phyloP scores from a whole-genome alignment of 768 basidiomycete genomes.

The Coprinopsis sp. region DNA sequence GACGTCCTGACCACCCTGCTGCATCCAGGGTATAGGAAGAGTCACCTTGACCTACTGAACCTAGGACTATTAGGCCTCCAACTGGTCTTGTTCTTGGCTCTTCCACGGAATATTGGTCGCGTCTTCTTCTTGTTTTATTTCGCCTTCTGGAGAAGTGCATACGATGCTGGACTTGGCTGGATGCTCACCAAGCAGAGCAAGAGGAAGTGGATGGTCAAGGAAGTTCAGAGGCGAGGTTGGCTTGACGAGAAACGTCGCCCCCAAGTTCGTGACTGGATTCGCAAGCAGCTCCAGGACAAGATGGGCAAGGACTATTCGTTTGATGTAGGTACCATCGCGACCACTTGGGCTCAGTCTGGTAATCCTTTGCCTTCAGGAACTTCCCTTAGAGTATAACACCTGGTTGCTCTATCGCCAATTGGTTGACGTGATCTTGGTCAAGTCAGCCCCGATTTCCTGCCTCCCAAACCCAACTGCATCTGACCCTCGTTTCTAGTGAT shows the following conservation, averaged over 20 bases:
- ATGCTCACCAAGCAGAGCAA: constrained; percentile 94
- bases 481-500: constrained; percentile 50
- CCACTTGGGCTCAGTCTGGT: neutral
- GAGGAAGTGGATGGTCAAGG: constrained; percentile 86
- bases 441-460: constrained; percentile 47
- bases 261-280: constrained; percentile 73
- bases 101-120: constrained; percentile 53
- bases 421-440: constrained; percentile 95
- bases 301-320: constrained; percentile 95
- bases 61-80: constrained; percentile 76
- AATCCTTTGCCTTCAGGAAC: constrained; percentile 44
- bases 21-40: constrained; percentile 78
- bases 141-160: constrained; percentile 87
- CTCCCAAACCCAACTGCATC: constrained; percentile 1
- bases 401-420: constrained; percentile 95
- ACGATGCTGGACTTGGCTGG: constrained; percentile 92
- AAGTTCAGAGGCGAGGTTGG: constrained; percentile 79
- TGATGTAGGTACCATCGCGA: constrained; percentile 51
- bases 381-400: constrained; percentile 91
- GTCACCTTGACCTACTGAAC: constrained; percentile 83
- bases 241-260: constrained; percentile 72
- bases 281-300: constrained; percentile 80
- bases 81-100: constrained; percentile 59
- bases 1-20: constrained; percentile 85
- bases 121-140: constrained; percentile 88